phyloP scores from a whole-genome alignment of 2,329 filamentous ascomycete genomes.

The Pleomassaria siparia region DNA sequence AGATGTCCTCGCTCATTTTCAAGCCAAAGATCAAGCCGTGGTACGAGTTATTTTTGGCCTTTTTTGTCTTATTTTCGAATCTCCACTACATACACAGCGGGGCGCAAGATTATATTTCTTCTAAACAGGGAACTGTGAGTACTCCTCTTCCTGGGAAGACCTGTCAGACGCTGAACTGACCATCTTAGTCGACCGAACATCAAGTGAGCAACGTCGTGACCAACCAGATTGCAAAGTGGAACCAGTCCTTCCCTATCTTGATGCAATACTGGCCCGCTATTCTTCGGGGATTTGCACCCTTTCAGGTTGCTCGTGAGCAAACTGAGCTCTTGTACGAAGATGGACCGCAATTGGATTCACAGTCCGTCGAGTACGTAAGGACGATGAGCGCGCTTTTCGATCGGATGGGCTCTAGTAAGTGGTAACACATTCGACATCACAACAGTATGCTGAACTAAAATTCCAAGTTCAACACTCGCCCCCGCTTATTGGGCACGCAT shows the following conservation, averaged over 20 bases:
- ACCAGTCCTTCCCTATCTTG: conserved; percentile 34
- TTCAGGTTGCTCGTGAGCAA: conserved; percentile 39
- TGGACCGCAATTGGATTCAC: conserved; percentile 31
- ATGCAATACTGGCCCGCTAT: conserved; percentile 37
- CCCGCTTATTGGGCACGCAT: conserved; percentile 28
- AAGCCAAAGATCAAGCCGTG: conserved; percentile 38
- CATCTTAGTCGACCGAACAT: conserved; percentile 27
- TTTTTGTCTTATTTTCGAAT: conserved; percentile 41
- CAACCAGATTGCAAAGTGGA: conserved; percentile 38
- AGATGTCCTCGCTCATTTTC: conserved; percentile 32
- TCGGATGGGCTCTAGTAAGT: conserved; percentile 27
- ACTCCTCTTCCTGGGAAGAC: neutral
- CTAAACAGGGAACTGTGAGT: conserved; percentile 40
- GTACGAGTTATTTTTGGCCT: conserved; percentile 40
- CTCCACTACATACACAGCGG: conserved; percentile 39
- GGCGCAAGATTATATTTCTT: conserved; percentile 36
- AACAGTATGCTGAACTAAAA: conserved; percentile 8
- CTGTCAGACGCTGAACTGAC: conserved; percentile 14
- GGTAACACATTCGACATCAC: neutral
- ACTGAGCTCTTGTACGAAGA: conserved; percentile 32
- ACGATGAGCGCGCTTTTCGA: conserved; percentile 29
- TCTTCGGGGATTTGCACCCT: conserved; percentile 34
- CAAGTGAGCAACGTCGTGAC: conserved; percentile 37
- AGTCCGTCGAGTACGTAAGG: conserved; percentile 34
- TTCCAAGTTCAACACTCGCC: conserved; percentile 30